phyloP scores from a whole-genome alignment of 257 asterid species.

The Thymus mandschuricus region DNA sequence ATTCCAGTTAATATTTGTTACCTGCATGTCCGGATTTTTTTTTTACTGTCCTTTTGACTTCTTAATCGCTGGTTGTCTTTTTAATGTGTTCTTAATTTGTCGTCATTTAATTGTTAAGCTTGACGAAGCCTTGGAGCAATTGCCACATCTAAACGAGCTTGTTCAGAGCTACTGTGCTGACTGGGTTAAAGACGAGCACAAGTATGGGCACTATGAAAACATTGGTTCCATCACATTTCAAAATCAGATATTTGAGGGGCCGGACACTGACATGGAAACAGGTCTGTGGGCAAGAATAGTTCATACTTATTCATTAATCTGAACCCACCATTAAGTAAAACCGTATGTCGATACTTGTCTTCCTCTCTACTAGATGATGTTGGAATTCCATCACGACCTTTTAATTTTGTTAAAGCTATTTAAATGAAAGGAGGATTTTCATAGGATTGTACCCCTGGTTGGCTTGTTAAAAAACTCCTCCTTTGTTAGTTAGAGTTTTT shows the following conservation, averaged over 20 bases:
- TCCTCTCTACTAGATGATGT: slow-evolving; percentile 19
- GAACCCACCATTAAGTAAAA: slow-evolving; percentile 16
- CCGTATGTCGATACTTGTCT: slow-evolving; percentile 6
- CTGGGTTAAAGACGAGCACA: slow-evolving; percentile 87
- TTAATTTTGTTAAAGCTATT: slow-evolving; percentile 7
- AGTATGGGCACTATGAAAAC: slow-evolving; percentile 95
- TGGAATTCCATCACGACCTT: slow-evolving; percentile 17
- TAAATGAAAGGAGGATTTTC: background rate
- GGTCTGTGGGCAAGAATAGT: slow-evolving; percentile 47
- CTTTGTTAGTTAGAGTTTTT: slow-evolving; percentile 18
- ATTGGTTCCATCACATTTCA: slow-evolving; percentile 66
- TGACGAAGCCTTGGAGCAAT: slow-evolving; percentile 95
- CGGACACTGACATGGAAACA: slow-evolving; percentile 93
- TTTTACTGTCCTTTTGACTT: slow-evolving; percentile 27
- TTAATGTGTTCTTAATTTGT: slow-evolving; percentile 21
- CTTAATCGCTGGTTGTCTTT: slow-evolving; percentile 14
- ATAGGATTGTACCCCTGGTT: slow-evolving; percentile 7
- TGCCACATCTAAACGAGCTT: slow-evolving; percentile 98
- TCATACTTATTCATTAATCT: slow-evolving; percentile 17
- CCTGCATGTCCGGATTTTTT: slow-evolving; percentile 3
- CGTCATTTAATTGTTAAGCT: slow-evolving; percentile 43
- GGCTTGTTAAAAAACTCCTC: slow-evolving; percentile 2
- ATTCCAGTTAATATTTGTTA: background rate
- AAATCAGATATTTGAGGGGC: slow-evolving; percentile 91
- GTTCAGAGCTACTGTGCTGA: slow-evolving; percentile 92